A percentile compares a stretch with the other conserved stretches of the same genome.
phyloP scores from a whole-genome alignment of 805 yeast genomes.

The Monosporozyma aerobia region DNA sequence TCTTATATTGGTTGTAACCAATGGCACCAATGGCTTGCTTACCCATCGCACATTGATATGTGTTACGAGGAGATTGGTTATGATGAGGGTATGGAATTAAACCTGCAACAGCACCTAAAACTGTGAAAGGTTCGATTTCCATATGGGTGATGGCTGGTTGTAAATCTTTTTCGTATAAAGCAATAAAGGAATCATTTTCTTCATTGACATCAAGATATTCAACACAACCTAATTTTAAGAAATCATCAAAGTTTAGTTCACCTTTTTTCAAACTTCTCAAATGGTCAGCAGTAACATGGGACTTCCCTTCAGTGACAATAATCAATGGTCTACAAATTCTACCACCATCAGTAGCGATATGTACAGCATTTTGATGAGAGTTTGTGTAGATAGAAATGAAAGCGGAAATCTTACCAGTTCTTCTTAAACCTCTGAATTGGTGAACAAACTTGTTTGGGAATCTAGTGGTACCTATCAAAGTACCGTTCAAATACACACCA shows the following conservation, averaged over 20 bases:
- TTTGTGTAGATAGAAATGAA: constrained; percentile 88
- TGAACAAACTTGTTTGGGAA: constrained; percentile 76
- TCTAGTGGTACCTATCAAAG: constrained; percentile 81
- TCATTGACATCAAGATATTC: constrained; percentile 96
- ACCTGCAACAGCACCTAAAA: constrained; percentile 96
- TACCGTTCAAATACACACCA: constrained; percentile 90
- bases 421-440: constrained; percentile 69
- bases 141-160: constrained; percentile 63
- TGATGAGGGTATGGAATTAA: constrained; percentile 99
- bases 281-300: constrained; percentile 68
- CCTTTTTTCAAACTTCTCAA: constrained; percentile 54
- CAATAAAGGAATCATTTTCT: constrained; percentile 89
- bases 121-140: constrained; percentile 96
- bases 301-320: constrained; percentile 63
- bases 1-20: constrained; percentile 90
- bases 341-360: constrained; percentile 98
- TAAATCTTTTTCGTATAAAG: constrained; percentile 69
- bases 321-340: constrained; percentile 95
- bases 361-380: constrained; percentile 84
- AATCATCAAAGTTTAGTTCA: constrained; percentile 82
- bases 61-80: constrained; percentile 98
- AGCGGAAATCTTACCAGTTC: constrained; percentile 78
- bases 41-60: constrained; percentile 99
- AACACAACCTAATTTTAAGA: constrained; percentile 74
- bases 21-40: constrained; percentile 99